A percentile compares a stretch with the other conserved stretches of the same genome.
Conservation (phyloP, 257 asterid genomes). For the Voacanga thouarsii region DNA sequence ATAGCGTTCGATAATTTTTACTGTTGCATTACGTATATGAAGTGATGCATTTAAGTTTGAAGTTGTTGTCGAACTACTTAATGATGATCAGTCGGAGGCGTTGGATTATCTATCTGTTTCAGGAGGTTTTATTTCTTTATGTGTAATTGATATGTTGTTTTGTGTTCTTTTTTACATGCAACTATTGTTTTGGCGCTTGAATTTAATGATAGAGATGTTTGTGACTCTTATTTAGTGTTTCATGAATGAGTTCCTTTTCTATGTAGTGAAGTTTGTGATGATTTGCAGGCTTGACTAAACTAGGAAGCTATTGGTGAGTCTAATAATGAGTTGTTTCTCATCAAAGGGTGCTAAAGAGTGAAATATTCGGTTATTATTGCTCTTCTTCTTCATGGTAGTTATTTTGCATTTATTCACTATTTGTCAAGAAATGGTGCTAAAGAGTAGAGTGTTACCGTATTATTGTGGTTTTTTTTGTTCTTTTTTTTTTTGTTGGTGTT, state of each 20-base stretch:
- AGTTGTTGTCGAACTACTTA: neutral
- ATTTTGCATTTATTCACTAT: neutral
- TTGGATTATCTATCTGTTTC: neutral
- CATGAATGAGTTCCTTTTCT: neutral
- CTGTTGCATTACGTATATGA: conserved; percentile 9
- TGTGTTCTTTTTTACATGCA: no score
- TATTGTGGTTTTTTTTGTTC: neutral
- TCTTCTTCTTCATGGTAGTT: neutral
- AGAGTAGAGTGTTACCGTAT: neutral
- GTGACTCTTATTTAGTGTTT: neutral
- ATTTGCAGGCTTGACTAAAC: neutral
- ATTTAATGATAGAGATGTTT: neutral
- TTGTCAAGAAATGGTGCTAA: neutral
- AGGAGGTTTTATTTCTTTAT: neutral
- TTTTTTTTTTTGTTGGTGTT: no score
- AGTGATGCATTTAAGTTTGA: neutral
- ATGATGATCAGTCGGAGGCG: neutral
- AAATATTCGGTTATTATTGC: neutral
- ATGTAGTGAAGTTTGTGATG: neutral
- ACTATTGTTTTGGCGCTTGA: neutral
- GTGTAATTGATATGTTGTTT: neutral
- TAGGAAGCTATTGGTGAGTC: neutral
- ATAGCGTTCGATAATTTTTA: neutral
- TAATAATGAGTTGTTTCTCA: neutral
- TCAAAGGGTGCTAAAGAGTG: neutral